Conservation (phyloP, 257 asterid species). For the Scutellaria barbata region DNA sequence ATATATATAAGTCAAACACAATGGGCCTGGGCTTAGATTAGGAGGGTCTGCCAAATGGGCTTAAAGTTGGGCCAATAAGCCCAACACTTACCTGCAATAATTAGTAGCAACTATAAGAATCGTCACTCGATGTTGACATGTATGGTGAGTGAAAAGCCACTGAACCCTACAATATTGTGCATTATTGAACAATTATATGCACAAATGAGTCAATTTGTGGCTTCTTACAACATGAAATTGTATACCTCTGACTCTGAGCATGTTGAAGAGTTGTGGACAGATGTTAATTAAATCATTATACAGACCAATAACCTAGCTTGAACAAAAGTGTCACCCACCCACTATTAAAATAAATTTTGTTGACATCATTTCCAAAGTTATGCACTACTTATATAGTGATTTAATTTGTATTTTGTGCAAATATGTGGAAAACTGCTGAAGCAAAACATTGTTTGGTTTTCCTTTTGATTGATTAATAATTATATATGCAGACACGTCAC, state of each 20-base stretch:
- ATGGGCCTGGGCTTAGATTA: no score
- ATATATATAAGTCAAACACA: no score
- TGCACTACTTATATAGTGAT: slow-evolving; percentile 25
- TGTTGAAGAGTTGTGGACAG: slow-evolving; percentile 12
- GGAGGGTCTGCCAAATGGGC: no score
- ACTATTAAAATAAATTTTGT: background rate
- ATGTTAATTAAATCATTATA: background rate
- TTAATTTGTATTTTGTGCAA: background rate
- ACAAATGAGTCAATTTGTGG: slow-evolving; percentile 13
- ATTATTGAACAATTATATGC: slow-evolving; percentile 18
- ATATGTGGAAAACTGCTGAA: slow-evolving; percentile 43
- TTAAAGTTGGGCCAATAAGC: no score
- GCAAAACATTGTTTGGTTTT: slow-evolving; percentile 2
- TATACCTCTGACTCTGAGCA: background rate
- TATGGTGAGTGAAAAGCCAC: background rate
- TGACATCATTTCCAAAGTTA: background rate
- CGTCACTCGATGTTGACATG: background rate
- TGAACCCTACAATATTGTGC: slow-evolving; percentile 10
- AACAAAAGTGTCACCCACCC: background rate
- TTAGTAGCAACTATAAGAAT: no score
- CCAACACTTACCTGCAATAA: no score
- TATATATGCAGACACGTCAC: background rate
- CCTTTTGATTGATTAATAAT: background rate
- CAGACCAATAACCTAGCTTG: background rate
- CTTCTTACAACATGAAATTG: background rate